phyloP scores from a whole-genome alignment of 2,329 filamentous ascomycete species.

The Aspergillus jensenii region DNA sequence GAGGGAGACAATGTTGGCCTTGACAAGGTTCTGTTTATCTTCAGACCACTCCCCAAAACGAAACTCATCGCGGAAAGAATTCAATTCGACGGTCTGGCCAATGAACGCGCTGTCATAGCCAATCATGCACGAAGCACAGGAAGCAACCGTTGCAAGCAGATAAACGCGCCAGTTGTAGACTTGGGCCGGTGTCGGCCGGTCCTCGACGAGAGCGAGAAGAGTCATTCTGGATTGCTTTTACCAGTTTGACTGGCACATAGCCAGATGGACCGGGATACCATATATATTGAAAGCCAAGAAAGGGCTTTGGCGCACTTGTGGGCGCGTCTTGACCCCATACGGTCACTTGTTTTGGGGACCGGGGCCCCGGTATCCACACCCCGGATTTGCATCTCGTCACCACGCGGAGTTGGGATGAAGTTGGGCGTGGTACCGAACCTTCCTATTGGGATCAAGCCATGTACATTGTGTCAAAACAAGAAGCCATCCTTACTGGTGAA shows the following conservation, averaged over 20 bases:
- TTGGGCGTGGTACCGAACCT: too few relatives aligned
- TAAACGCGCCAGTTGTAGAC: constrained; percentile 64
- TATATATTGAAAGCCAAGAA: too few relatives aligned
- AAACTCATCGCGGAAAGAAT: constrained; percentile 70
- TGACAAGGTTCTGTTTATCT: constrained; percentile 51
- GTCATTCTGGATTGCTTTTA: constrained; percentile 27
- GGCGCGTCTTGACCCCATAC: neutral
- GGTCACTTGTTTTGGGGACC: neutral
- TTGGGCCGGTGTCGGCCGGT: constrained; percentile 54
- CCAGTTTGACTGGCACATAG: too few relatives aligned
- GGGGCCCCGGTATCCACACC: neutral
- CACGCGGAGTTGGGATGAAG: too few relatives aligned
- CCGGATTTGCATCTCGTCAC: neutral
- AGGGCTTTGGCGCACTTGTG: too few relatives aligned
- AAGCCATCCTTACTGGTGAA: neutral
- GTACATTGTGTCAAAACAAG: neutral
- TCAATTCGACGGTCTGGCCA: constrained; percentile 70
- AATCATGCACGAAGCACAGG: constrained; percentile 60
- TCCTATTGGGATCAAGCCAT: neutral
- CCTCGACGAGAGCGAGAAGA: constrained; percentile 42
- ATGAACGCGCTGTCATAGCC: constrained; percentile 74
- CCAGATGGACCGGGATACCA: too few relatives aligned
- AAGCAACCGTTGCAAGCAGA: constrained; percentile 54
- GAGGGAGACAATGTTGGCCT: constrained; percentile 74
- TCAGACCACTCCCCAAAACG: constrained; percentile 52